Conservation (phyloP, 768 basidiomycete genomes). For the Collybiopsis confluens region DNA sequence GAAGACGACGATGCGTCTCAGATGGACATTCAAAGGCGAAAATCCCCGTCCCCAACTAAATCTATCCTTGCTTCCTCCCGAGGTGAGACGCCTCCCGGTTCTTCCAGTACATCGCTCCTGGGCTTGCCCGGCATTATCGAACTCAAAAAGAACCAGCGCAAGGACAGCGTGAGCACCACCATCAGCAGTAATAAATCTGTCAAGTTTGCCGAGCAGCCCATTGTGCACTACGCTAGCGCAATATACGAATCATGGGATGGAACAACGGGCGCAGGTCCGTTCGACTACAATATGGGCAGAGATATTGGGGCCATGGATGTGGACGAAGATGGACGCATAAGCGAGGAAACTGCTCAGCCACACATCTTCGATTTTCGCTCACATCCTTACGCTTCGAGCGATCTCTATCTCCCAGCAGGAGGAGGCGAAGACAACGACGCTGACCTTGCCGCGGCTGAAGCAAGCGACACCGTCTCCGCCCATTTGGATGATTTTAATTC, state of each 20-base stretch:
- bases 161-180: conserved; percentile 9
- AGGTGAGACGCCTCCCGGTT: conserved; percentile 35
- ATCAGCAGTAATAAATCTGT: conserved; percentile 48
- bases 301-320: conserved; percentile 14
- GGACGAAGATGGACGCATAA: conserved; percentile 1
- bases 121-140: not conserved
- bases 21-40: conserved; percentile 3
- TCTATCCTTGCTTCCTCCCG: conserved; percentile 53
- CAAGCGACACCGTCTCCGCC: not conserved
- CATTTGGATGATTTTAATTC: not conserved
- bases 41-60: conserved; percentile 34
- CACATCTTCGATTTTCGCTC: conserved; percentile 8
- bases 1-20: conserved; percentile 4
- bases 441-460: not conserved
- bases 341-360: not conserved
- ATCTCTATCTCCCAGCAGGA: not conserved
- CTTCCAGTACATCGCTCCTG: not conserved
- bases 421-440: not conserved
- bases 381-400: conserved; percentile 5
- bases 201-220: conserved; percentile 67
- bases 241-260: conserved; percentile 12
- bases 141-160: conserved; percentile 5
- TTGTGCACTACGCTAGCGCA: conserved; percentile 41
- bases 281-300: conserved; percentile 22
- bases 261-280: not conserved